A percentile compares a stretch with the other conserved stretches of the same genome.
Conservation (phyloP, 2,329 filamentous ascomycete genomes). For the Xylariaceae sp. region DNA sequence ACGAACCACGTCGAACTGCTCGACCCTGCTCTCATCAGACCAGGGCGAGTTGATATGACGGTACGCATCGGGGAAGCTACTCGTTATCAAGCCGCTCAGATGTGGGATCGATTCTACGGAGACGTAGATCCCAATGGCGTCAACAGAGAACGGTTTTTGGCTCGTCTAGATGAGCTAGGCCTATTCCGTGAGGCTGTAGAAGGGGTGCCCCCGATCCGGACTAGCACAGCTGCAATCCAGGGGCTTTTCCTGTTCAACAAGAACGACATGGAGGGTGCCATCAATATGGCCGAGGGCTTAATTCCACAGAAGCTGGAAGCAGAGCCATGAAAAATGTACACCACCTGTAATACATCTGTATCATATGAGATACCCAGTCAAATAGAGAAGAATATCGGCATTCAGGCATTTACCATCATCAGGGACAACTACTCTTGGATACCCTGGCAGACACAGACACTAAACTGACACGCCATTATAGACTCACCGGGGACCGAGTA, state of each 20-base stretch:
- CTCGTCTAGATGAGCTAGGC: slow-evolving; percentile 71
- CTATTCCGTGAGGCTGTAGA: slow-evolving; percentile 67
- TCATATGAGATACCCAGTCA: slow-evolving; percentile 34
- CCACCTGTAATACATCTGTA: slow-evolving; percentile 31
- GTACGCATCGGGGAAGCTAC: slow-evolving; percentile 88
- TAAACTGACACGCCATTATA: no score
- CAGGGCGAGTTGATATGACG: slow-evolving; percentile 93
- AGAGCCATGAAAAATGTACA: slow-evolving; percentile 38
- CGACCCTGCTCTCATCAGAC: slow-evolving; percentile 87
- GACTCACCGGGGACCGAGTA: no score
- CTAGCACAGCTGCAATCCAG: slow-evolving; percentile 91
- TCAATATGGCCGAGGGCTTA: slow-evolving; percentile 75
- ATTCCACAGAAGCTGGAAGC: slow-evolving; percentile 64
- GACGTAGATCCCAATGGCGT: slow-evolving; percentile 72
- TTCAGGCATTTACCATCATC: background rate
- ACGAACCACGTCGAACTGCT: slow-evolving; percentile 93
- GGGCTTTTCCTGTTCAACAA: slow-evolving; percentile 97
- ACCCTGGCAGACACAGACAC: background rate
- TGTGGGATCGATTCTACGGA: slow-evolving; percentile 96
- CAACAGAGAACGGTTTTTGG: slow-evolving; percentile 73
- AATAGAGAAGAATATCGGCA: slow-evolving; percentile 10
- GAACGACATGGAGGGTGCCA: slow-evolving; percentile 84
- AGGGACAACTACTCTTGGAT: no score
- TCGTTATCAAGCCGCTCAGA: slow-evolving; percentile 78
- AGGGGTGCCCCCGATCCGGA: slow-evolving; percentile 53